Evolutionary conservation across 495 filamentous ascomycete species (phyloP), one percentile per base, ranked within the genome.

Genomic region (Xylaria longipes): DNA sequence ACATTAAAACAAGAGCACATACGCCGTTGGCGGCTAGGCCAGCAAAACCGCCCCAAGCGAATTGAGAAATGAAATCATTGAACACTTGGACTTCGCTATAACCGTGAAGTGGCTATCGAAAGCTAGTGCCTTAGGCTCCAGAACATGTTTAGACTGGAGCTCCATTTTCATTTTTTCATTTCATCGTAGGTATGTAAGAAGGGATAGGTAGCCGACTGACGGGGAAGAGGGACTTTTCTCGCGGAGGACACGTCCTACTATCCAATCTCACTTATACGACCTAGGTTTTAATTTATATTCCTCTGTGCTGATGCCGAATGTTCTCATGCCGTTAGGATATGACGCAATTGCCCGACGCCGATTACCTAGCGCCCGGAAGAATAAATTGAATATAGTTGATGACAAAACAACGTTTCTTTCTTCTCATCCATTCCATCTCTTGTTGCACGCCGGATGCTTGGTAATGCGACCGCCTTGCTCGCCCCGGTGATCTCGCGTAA

Each of bases 401-500:
- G 68, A 70, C 68, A 70, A 70, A 52, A 64, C 58, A 33, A 64
- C 20, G 1, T 20, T 43, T 17, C 15, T 56, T 2, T 45, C 17
- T 29, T 64, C 45, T 56, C 31, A 17, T 11, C 22, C 33, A 35
- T 67, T 67, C 65, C 33, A 54, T 67, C 33, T 67, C 56, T 67
- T 65, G 27, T 67, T 41, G 22, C 46, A 35, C 48, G 35, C n/a
- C 65, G 39, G 31, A 5, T 54, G 66, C 66, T 69, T 60, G 52
- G 66, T 69, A 54, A 68, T 46, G 8, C 31, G n/a, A 31, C 41
- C 22, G 37, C 62, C 37, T 27, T 15, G 3, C 9, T 39, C 35
- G 46, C 48, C 65, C 48, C n/a, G 46, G 48, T 39, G 33, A 25
- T 60, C 46, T 68, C 66, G 66, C 66, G 66, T 68, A 68, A 68